Conservation (phyloP, 805 yeast species). For the Yarrowia sp. region DNA sequence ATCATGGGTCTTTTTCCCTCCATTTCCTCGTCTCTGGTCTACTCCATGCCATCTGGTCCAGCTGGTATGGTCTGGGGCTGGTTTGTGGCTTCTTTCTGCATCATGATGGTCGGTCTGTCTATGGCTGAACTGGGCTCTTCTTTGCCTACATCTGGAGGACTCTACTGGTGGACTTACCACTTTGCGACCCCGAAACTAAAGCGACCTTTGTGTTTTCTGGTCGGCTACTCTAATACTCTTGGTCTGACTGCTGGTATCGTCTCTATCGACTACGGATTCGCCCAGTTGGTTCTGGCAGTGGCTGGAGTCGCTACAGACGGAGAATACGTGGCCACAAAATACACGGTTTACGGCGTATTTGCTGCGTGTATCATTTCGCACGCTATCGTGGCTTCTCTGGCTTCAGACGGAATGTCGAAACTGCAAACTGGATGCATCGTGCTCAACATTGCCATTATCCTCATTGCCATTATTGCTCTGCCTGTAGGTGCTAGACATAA, state of each 20-base stretch:
- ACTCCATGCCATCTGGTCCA: constrained; percentile 62
- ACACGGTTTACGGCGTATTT: constrained; percentile 60
- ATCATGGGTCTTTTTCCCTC: constrained; percentile 65
- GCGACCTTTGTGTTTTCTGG: constrained; percentile 55
- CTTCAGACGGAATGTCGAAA: constrained; percentile 55
- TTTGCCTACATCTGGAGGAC: constrained; percentile 72
- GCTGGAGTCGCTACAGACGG: constrained; percentile 48
- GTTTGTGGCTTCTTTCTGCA: constrained; percentile 55
- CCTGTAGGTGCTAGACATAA: constrained; percentile 31
- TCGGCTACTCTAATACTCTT: constrained; percentile 65
- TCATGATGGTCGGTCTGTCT: constrained; percentile 56
- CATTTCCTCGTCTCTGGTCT: constrained; percentile 52
- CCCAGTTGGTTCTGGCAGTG: constrained; percentile 49
- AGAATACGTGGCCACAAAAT: constrained; percentile 51
- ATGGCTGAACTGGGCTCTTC: constrained; percentile 67
- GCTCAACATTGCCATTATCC: constrained; percentile 50
- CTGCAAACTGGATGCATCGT: constrained; percentile 58
- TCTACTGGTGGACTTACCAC: constrained; percentile 64
- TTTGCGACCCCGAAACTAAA: constrained; percentile 56
- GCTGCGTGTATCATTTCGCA: constrained; percentile 58
- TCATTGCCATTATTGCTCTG: constrained; percentile 42
- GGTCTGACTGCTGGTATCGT: constrained; percentile 65
- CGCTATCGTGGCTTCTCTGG: constrained; percentile 50
- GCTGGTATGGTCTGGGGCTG: constrained; percentile 71
- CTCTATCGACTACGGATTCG: constrained; percentile 66